Percentiles rank a stretch among this genome's conserved stretches.
phyloP scores from a whole-genome alignment of 495 filamentous ascomycete genomes.

The Staphylotrichum longicolle region DNA sequence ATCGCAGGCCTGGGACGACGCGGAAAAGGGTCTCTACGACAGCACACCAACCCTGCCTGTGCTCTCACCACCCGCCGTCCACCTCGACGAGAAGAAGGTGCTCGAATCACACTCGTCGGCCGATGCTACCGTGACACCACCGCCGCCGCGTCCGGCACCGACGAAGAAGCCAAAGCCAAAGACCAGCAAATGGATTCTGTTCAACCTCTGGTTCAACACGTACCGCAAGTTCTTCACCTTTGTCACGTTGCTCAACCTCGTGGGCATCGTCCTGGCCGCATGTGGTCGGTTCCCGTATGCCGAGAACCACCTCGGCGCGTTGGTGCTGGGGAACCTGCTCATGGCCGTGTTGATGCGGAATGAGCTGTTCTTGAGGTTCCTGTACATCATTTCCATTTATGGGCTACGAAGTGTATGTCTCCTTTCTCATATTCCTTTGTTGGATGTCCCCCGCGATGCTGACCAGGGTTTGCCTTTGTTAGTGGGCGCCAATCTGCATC shows the following conservation, averaged over 20 bases:
- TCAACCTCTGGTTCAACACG: conserved; percentile 48
- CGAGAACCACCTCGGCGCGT: conserved; percentile 42
- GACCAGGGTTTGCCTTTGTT: conserved; percentile 11
- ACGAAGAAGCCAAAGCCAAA: conserved; percentile 24
- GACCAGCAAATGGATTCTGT: conserved; percentile 38
- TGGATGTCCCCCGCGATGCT: conserved; percentile 8
- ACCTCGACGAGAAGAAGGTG: conserved; percentile 30
- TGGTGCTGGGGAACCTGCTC: conserved; percentile 46
- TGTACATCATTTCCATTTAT: conserved; percentile 45
- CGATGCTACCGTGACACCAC: conserved; percentile 37
- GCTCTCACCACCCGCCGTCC: conserved; percentile 25
- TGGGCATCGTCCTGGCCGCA: conserved; percentile 40
- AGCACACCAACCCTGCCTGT: conserved; percentile 30
- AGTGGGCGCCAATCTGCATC: conserved; percentile 44
- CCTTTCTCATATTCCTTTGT: conserved; percentile 4
- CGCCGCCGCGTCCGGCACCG: conserved; percentile 5
- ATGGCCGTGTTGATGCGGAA: conserved; percentile 45
- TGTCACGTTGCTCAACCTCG: conserved; percentile 39
- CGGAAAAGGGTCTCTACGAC: conserved; percentile 45
- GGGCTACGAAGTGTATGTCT: conserved; percentile 40
- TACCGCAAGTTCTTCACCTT: conserved; percentile 49
- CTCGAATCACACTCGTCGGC: conserved; percentile 33
- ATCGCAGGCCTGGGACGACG: conserved; percentile 34
- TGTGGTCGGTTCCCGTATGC: conserved; percentile 41
- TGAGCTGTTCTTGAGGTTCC: conserved; percentile 42